Evolutionary conservation across 306 rosid species (phyloP).

Genomic region (Benincasa hispida): DNA sequence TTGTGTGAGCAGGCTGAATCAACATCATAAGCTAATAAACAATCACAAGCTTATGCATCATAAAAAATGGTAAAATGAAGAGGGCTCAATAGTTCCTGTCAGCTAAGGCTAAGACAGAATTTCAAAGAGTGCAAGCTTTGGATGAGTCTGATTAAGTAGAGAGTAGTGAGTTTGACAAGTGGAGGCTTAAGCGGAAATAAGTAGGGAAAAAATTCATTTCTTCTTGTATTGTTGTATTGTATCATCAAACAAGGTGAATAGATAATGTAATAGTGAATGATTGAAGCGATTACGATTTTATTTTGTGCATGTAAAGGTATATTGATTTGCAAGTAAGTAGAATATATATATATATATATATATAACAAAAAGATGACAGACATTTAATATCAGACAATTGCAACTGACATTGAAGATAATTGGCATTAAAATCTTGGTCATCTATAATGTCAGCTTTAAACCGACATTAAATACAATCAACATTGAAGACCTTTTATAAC

Average conservation of each 20-base stretch:
- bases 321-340: too few species aligned
- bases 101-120: constrained; percentile 51
- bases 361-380: too few species aligned
- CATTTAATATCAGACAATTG: too few species aligned
- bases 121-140: constrained; percentile 94
- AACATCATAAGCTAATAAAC: constrained; percentile 58
- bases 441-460: too few species aligned
- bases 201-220: background rate
- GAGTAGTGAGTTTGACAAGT: background rate
- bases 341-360: too few species aligned
- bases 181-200: background rate
- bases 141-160: constrained; percentile 22
- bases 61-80: constrained; percentile 7
- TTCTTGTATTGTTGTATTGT: constrained; percentile 12
- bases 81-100: constrained; percentile 38
- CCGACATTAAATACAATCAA: too few species aligned
- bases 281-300: too few species aligned
- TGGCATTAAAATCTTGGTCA: too few species aligned
- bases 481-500: too few species aligned
- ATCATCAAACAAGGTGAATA: constrained; percentile 26
- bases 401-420: too few species aligned
- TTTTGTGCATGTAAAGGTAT: too few species aligned
- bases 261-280: background rate
- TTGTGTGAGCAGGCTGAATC: constrained; percentile 90
- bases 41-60: background rate